phyloP scores from a whole-genome alignment of 306 rosid genomes.

The Malus asiatica region DNA sequence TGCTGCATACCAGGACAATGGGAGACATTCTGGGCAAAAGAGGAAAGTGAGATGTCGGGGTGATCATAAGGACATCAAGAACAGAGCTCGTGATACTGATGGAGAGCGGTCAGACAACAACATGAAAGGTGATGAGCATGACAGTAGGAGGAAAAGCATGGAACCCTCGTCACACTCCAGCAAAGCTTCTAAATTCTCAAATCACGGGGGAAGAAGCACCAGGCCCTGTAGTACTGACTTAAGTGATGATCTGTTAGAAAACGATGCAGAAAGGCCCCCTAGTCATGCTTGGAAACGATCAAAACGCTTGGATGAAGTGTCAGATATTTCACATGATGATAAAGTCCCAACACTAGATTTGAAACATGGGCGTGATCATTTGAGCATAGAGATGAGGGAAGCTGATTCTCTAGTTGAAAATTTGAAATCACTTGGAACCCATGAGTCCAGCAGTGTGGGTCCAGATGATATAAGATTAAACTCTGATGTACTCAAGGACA shows the following conservation, averaged over 20 bases:
- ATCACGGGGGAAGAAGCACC: neutral
- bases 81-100: conserved; percentile 17
- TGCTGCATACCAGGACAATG: neutral
- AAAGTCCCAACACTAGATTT: neutral
- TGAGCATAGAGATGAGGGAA: neutral
- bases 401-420: neutral
- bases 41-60: conserved; percentile 13
- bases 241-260: conserved; percentile 16
- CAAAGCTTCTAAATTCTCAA: conserved; percentile 5
- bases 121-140: conserved; percentile 13
- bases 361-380: neutral
- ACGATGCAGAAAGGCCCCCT: conserved; percentile 15
- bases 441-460: conserved; percentile 9
- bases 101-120: conserved; percentile 20
- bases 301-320: conserved; percentile 10
- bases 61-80: conserved; percentile 11
- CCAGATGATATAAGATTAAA: neutral
- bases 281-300: conserved; percentile 14
- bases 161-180: neutral
- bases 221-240: conserved; percentile 11
- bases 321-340: neutral
- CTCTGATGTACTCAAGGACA: neutral
- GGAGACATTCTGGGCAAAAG: conserved; percentile 7
- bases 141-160: conserved; percentile 24
- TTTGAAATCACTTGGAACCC: conserved; percentile 6